Evolutionary conservation across 139 green algal species (phyloP), one percentile per base, ranked within the genome.

Genomic region (Chlorokybus atmophyticus): DNA sequence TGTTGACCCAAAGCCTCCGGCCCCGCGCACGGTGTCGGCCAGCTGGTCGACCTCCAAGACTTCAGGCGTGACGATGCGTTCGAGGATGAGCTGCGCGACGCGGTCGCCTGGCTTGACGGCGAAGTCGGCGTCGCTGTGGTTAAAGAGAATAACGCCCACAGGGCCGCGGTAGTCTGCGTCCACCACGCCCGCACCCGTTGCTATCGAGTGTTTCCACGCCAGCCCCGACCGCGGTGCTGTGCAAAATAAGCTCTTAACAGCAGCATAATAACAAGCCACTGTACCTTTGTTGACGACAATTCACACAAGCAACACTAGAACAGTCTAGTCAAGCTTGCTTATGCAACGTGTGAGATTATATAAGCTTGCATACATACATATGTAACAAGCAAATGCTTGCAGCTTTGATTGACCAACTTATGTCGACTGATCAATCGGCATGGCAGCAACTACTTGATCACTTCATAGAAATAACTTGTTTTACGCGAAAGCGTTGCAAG

Each of bases 61-160:
- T 7, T 93, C 81, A 8, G 91, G 89, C 3, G 87, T 97, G 1
- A 70, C 52, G 38, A 98, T 98, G 31, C 75, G 61, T 76, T 98
- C 91, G 21, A 98, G 70, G 30, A 98, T 87, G 0, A 98, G 77
- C 80, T 98, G 91, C 21, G 63, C 63, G 14, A 70, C 54, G 27
- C 32, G 29, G 32, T 63, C 56, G n/a, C 83, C 78, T 8, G 25
- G 10, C 19, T 4, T 4, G 7, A 68, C 32, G 38, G 67, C 26
- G 56, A 95, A 97, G 38, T 94, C 87, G 0, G 57, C 48, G 23
- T 95, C 83, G 3, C 72, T 77, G 60, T 93, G 82, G 76, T 98
- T 98, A 76, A 98, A 97, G 8, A 98, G 83, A 31, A 98, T 81
- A 19, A 98, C 91, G 25, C 82, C 80, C 17, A 98, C 78, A 10